Base-by-base conservation (phyloP, 148 eudicot species). In the Agrostemma githago region DNA sequence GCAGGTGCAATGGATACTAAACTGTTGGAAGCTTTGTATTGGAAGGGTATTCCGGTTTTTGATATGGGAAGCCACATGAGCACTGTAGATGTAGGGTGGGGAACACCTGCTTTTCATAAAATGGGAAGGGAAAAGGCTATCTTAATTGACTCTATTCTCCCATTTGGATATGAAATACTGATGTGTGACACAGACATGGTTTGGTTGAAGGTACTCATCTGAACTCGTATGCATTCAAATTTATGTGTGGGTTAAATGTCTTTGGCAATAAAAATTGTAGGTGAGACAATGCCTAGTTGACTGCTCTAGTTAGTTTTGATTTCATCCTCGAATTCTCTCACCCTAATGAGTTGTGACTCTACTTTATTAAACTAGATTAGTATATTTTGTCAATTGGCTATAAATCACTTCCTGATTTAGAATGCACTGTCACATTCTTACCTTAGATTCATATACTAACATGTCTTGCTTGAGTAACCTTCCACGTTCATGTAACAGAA, bases 171-270 rank as follows among this genome's bases (percentile, higher is more conserved):
- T 79, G 98, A 95, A 77, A 77, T 95, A 72, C 83, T 95, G 72
- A 95, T 95, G 98, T 95, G 98, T 74, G 98, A 95, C 81, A 95
- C 98, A 5, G 98, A 95, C 83, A 90, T 89, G 97, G 96, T 92
- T 74, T 95, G 98, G 97, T 83, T 95, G 77, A 95, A 92, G 98
- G 98, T 95, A 85, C 53, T 21, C 67, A 17, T 77, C 41, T 53
- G 12, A 62, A 62, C 59, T 74, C 42, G 38, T 20, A 2, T 51
- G 14, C 56, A 51, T 12, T 51, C 56, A 51, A 51, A 51, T 51
- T 51, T 51, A 51, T 51, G 56, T 15, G 11, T 51, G 56, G 56
- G 34, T 26, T 26, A 26, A 26, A 26, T 26, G 34, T 26, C 34
- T 26, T 26, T 26, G 56, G 56, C 14, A 3, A 11, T 8, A 48